Evolutionary conservation across 2,329 filamentous ascomycete species (phyloP).

Genomic region (Clarireedia sp.): DNA sequence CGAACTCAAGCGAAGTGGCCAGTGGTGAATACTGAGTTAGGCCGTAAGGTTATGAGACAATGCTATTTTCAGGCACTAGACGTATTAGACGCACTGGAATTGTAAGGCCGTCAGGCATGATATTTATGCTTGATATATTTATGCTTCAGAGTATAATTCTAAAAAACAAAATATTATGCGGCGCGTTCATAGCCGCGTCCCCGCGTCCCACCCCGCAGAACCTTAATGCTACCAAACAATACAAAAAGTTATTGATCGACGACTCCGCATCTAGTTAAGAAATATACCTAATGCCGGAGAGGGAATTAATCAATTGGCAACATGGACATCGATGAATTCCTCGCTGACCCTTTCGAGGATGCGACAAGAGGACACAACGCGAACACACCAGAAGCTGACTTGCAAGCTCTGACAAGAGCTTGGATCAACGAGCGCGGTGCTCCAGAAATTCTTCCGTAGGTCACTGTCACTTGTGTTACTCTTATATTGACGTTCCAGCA

Average conservation of each 20-base stretch:
- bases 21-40: background rate
- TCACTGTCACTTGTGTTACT: slow-evolving; percentile 18
- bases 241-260: no score
- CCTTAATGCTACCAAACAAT: no score
- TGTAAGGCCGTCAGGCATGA: no score
- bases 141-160: no score
- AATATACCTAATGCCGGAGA: background rate
- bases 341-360: slow-evolving; percentile 45
- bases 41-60: background rate
- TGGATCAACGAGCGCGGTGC: slow-evolving; percentile 91
- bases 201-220: no score
- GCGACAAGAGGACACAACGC: slow-evolving; percentile 34
- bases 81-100: no score
- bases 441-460: slow-evolving; percentile 76
- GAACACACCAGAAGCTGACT: slow-evolving; percentile 64
- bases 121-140: no score
- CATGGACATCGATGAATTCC: slow-evolving; percentile 26
- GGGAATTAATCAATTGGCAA: background rate
- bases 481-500: background rate
- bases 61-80: no score
- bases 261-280: no score
- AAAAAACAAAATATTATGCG: no score
- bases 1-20: background rate
- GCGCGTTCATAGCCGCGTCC: no score
- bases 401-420: slow-evolving; percentile 81